A percentile compares a stretch with the other conserved stretches of the same genome.
Evolutionary conservation across 441 rosid genomes (phyloP).

Genomic region (Mallotus repandus): DNA sequence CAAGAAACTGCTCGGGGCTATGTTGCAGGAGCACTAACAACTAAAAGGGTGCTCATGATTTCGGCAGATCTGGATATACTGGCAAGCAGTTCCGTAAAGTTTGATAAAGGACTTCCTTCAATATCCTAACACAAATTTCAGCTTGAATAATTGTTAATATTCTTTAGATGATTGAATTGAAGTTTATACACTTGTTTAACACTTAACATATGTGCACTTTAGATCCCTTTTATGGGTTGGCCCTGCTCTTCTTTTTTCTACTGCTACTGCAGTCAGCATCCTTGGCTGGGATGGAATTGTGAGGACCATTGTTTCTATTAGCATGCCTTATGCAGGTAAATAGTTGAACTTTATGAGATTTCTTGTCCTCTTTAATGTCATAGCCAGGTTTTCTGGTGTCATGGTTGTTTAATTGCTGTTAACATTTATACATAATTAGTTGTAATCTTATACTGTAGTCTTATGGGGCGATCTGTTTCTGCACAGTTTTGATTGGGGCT

Average conservation of each 20-base stretch:
- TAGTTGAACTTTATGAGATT: constrained; percentile 20
- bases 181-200: constrained; percentile 30
- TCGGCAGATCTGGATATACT: constrained; percentile 88
- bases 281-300: constrained; percentile 99
- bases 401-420: constrained; percentile 1
- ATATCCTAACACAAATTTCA: constrained; percentile 62
- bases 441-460: constrained; percentile 15
- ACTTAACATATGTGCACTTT: constrained; percentile 71
- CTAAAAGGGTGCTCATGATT: constrained; percentile 87
- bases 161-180: constrained; percentile 14
- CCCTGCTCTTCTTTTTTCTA: constrained; percentile 95
- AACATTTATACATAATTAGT: background rate
- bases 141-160: constrained; percentile 14
- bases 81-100: constrained; percentile 78
- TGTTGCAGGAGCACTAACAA: constrained; percentile 95
- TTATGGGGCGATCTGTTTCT: constrained; percentile 24
- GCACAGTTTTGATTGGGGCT: constrained; percentile 88
- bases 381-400: background rate
- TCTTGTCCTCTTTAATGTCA: background rate
- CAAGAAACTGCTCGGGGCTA: constrained; percentile 88
- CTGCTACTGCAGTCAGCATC: constrained; percentile 75
- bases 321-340: constrained; percentile 89
- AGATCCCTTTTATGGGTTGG: constrained; percentile 99
- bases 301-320: constrained; percentile 83
- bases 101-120: constrained; percentile 95